A percentile compares a stretch with the other conserved stretches of the same genome.
Conservation (phyloP, 371 early-diverging fungal genomes). For the Lichtheimia corymbifera region DNA sequence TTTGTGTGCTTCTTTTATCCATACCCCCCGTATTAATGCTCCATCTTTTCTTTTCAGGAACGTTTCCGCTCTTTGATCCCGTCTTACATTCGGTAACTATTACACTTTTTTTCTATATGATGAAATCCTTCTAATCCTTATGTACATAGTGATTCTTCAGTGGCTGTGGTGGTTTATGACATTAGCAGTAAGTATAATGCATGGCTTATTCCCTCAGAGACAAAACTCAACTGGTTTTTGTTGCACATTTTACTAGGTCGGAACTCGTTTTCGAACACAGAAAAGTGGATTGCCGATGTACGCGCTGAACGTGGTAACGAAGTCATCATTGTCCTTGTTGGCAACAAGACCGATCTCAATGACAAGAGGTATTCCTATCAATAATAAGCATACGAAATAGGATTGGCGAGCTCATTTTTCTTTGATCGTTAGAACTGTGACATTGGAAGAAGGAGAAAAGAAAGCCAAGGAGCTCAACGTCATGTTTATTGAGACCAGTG, state of each 20-base stretch:
- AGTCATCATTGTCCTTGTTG: constrained; percentile 97
- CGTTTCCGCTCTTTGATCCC: constrained; percentile 97
- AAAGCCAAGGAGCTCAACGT: constrained; percentile 92
- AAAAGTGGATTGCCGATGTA: constrained; percentile 98
- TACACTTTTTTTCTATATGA: no score
- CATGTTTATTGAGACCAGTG: constrained; percentile 96
- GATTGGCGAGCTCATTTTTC: background rate
- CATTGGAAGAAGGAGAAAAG: constrained; percentile 94
- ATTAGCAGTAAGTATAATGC: constrained; percentile 72
- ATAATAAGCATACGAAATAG: no score
- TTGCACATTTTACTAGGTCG: constrained; percentile 54
- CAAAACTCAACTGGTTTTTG: background rate
- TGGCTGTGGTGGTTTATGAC: constrained; percentile 97
- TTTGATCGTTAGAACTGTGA: constrained; percentile 66
- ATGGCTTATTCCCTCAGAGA: background rate
- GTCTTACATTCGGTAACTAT: constrained; percentile 82
- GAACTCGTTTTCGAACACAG: constrained; percentile 90
- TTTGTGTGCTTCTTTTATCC: background rate
- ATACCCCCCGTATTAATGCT: constrained; percentile 3
- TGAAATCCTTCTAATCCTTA: no score
- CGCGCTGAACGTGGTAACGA: constrained; percentile 96
- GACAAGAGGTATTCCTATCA: constrained; percentile 76
- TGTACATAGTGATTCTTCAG: constrained; percentile 77
- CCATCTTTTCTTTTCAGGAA: constrained; percentile 57
- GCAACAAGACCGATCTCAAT: constrained; percentile 98